phyloP scores from a whole-genome alignment of 192 early-diverging fungal genomes.

The Entomortierella chlamydospora region DNA sequence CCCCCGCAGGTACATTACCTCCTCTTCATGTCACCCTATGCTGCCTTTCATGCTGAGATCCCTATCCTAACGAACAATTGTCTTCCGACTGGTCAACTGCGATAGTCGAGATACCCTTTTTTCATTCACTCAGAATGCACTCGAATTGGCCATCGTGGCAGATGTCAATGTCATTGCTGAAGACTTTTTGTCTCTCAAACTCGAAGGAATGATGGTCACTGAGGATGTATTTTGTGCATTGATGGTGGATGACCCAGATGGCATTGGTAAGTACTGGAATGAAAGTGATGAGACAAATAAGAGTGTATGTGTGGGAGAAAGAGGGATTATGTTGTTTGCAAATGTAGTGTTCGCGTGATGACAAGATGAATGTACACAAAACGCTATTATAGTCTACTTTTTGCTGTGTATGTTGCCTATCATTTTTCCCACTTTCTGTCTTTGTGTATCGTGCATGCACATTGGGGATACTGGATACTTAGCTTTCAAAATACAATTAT shows the following conservation, averaged over 20 bases:
- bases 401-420: constrained; percentile 1
- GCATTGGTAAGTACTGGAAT: constrained; percentile 49
- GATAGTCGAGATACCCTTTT: constrained; percentile 66
- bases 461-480: not conserved
- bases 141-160: constrained; percentile 75
- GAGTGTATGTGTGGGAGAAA: not conserved
- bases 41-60: not conserved
- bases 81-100: not conserved
- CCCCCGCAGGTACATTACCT: constrained; percentile 49
- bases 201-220: constrained; percentile 61
- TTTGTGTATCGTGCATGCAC: not conserved
- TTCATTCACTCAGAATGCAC: constrained; percentile 74
- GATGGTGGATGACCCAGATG: constrained; percentile 71
- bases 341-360: not conserved
- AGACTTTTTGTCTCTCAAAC: constrained; percentile 63
- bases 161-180: constrained; percentile 64
- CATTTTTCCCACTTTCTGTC: not conserved
- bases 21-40: not conserved
- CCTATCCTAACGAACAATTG: not conserved
- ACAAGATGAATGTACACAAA: not conserved
- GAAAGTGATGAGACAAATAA: not conserved
- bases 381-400: too few species aligned
- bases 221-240: constrained; percentile 72
- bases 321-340: not conserved
- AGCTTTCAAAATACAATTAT: too few species aligned